These are phyloP conservation scores for Erodium moschatum DNA, from an alignment of 441 rosid genomes.

Conservation along the genomic window DNA sequence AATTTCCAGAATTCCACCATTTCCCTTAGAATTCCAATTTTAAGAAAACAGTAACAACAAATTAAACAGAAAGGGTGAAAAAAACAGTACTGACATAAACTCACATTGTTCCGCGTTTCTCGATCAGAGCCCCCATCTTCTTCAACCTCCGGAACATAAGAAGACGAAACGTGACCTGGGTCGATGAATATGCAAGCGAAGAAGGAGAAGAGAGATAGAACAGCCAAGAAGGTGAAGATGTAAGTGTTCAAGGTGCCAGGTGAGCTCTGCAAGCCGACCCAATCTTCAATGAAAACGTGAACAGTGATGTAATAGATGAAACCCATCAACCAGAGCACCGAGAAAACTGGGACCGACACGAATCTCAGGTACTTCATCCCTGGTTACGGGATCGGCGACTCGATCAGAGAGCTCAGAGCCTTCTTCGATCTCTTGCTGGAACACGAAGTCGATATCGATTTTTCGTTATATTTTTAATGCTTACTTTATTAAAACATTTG, in stretches of 20 bases:
- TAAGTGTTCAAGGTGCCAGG: conserved; percentile 45
- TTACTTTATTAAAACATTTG: neutral
- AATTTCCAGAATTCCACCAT: neutral
- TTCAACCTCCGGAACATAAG: conserved; percentile 68
- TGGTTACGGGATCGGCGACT: conserved; percentile 14
- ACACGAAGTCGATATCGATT: neutral
- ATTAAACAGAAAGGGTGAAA: neutral
- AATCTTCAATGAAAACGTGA: conserved; percentile 50
- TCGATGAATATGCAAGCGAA: conserved; percentile 42
- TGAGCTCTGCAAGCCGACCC: conserved; percentile 60
- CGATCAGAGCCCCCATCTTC: conserved; percentile 30
- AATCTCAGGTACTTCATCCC: conserved; percentile 49
- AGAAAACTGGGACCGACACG: conserved; percentile 45
- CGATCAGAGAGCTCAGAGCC: neutral
- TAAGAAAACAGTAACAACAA: neutral
- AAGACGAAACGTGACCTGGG: conserved; percentile 63
- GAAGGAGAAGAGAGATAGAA: conserved; percentile 47
- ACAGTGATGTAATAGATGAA: conserved; percentile 53
- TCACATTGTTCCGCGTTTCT: conserved; percentile 39
- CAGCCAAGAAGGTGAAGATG: conserved; percentile 44
- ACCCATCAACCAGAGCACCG: conserved; percentile 45
- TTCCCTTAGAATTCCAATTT: neutral
- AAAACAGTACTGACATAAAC: conserved; percentile 13
- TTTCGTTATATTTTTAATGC: neutral
- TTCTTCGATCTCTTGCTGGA: neutral